These are phyloP conservation scores for Tephrocybe sp. DNA, from an alignment of 768 basidiomycete genomes.

Conservation along the genomic window DNA sequence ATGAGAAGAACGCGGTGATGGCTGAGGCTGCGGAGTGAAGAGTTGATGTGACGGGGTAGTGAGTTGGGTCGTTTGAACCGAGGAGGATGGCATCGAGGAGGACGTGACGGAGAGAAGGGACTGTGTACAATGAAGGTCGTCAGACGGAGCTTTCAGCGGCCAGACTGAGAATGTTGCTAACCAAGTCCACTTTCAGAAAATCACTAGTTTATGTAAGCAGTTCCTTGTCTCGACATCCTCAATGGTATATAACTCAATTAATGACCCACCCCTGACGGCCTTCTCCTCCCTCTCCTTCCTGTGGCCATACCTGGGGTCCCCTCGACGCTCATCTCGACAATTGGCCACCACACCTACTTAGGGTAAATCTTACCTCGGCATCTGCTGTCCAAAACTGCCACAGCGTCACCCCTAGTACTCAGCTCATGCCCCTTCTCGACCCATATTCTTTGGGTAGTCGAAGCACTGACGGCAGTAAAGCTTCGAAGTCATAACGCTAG, in stretches of 20 bases:
- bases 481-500: not conserved
- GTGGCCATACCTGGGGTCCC: not conserved
- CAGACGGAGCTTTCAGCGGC: not conserved
- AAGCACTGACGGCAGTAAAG: not conserved
- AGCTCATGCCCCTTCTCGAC: not conserved
- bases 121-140: conserved; percentile 1
- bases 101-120: not conserved
- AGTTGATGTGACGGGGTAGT: conserved; percentile 14
- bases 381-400: not conserved
- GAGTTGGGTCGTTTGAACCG: conserved; percentile 14
- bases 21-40: conserved; percentile 15
- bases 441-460: not conserved
- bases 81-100: conserved; percentile 22
- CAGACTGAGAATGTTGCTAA: not conserved
- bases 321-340: not conserved
- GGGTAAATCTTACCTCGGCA: not conserved
- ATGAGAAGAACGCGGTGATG: conserved; percentile 29
- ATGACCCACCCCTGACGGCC: not conserved
- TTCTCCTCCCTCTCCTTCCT: not conserved
- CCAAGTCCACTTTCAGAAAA: not conserved
- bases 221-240: not conserved
- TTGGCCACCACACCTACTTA: not conserved
- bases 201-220: conserved; percentile 14
- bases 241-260: conserved; percentile 10
- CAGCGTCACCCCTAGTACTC: not conserved